Evolutionary conservation across 306 rosid species (phyloP).

Genomic region (Vachellia pachyceras): DNA sequence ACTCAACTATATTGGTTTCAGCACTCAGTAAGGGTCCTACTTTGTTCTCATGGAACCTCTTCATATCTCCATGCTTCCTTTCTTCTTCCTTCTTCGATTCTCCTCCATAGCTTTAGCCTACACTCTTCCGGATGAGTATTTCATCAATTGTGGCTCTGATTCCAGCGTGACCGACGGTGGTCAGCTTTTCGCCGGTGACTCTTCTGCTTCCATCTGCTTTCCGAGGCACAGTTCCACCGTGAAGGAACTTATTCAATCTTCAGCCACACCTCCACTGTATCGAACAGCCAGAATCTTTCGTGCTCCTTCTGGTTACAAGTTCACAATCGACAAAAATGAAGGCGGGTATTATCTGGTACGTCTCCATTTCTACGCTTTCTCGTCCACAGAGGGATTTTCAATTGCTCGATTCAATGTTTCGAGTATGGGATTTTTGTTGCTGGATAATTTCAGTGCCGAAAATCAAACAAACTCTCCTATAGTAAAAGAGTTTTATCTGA

Average conservation of each 20-base stretch:
- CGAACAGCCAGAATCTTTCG: constrained; percentile 42
- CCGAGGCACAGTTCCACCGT: not conserved
- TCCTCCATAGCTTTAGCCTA: constrained; percentile 32
- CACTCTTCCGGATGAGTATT: constrained; percentile 19
- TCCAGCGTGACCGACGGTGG: not conserved
- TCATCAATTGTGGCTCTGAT: constrained; percentile 54
- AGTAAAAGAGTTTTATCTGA: constrained; percentile 42
- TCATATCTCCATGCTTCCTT: not conserved
- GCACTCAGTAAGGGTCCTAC: not conserved
- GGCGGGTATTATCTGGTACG: constrained; percentile 49
- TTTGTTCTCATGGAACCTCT: constrained; percentile 32
- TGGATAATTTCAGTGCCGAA: constrained; percentile 8
- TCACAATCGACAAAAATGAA: not conserved
- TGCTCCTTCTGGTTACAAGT: constrained; percentile 4
- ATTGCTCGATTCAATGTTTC: constrained; percentile 53
- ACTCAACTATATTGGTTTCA: not conserved
- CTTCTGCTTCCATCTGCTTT: not conserved
- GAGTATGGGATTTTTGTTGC: constrained; percentile 27
- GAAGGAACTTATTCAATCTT: not conserved
- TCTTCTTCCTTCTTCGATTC: constrained; percentile 39
- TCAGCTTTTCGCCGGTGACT: constrained; percentile 25
- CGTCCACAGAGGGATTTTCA: constrained; percentile 29
- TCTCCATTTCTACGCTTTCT: constrained; percentile 58
- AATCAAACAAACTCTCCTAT: not conserved
- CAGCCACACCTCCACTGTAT: constrained; percentile 29